Evolutionary conservation across 768 basidiomycete species (phyloP), one percentile per base, ranked within the genome.

Genomic region (Trichaptum fuscoviolaceum): DNA sequence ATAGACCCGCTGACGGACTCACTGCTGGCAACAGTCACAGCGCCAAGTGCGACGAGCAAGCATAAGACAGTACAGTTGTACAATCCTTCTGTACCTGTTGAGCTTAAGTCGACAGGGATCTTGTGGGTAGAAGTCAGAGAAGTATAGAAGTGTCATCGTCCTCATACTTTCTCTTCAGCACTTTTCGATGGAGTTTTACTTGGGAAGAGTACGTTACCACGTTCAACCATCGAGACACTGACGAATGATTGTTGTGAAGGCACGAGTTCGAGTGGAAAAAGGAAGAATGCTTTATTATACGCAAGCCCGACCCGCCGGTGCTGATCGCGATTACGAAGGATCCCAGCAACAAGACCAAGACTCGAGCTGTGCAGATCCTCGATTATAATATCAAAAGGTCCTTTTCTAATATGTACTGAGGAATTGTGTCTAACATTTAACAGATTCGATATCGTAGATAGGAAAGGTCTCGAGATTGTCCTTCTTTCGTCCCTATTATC

Each of bases 241-340:
- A 66, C 20, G 65, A 36, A 35, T 64, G 59, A 7, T 18, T 24
- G 26, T 15, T 30, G 36, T 42, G 27, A 71, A 94, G 92, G 42
- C 89, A 93, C 67, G 86, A 89, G 57, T 93, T 91, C 68, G 92
- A 93, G 72, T 95, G 93, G 92, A 91, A 86, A 72, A 83, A 89
- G 59, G 91, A 93, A 72, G 89, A 90, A 70, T 93, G 91, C 76
- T 93, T 82, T 75, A 85, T 94, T 75, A 75, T 93, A 57, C 85
- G 92, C 26, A 93, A 93, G 73, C 93, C 92, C 8, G 92, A 95
- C 69, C 92, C 92, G 6, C 89, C 93, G 3, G 92, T 95, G 1
- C 84, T 93, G 9, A 88, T 95, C 15, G 91, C 91, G 0, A 81
- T 93, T 34, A 92, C 91, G 1, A 92, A 89, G 71, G 93, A 93